Evolutionary conservation across 2,329 filamentous ascomycete species (phyloP), one percentile per base, ranked within the genome.

Genomic region (Talaromyces rugulosus): DNA sequence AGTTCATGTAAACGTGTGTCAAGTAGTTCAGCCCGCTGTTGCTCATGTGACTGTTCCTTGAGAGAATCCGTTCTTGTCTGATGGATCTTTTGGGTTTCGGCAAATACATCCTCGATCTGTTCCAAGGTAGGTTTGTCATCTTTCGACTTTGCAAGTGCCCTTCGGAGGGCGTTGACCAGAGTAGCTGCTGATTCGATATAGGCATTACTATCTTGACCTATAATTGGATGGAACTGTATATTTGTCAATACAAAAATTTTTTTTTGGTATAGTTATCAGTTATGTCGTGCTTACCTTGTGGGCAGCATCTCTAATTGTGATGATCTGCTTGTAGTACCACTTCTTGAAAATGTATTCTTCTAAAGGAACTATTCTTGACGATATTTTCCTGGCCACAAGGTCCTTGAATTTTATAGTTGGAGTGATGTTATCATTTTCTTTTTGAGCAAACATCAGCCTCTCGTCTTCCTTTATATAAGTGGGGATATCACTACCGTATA

Each of bases 281-380:
- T 23, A 23, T 23, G 23, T 23, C n/a, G n/a, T n/a, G n/a, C n/a
- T n/a, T 65, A 70, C 73, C 69, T 79, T 79, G 61, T 71, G 69
- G 18, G 69, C 69, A 5, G 69, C 67, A 59, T 71, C 69, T 18
- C 69, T 68, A 12, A 67, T 66, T 12, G 70, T 59, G 23, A 66
- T 62, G 8, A 64, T 65, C 42, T 65, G 64, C 4, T 66, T 66
- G 16, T 62, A 30, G 6, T 64, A 63, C 69, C 68, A 70, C 36
- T 72, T 68, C 14, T 71, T 64, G 23, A 75, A 72, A 2, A 76
- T 69, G n/a, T 74, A 71, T 60, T 77, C 74, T 51, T 74, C 69
- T 8, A 75, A 51, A 63, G 61, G 60, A 7, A 71, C 62, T 30
- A 70, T 63, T 42, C 51, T 68, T 34, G 50, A 69, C 4, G 59